Evolutionary conservation across 129 eudicot genomes (phyloP), one percentile per base, ranked within the genome.

Genomic region (Helianthus tuberosus): DNA sequence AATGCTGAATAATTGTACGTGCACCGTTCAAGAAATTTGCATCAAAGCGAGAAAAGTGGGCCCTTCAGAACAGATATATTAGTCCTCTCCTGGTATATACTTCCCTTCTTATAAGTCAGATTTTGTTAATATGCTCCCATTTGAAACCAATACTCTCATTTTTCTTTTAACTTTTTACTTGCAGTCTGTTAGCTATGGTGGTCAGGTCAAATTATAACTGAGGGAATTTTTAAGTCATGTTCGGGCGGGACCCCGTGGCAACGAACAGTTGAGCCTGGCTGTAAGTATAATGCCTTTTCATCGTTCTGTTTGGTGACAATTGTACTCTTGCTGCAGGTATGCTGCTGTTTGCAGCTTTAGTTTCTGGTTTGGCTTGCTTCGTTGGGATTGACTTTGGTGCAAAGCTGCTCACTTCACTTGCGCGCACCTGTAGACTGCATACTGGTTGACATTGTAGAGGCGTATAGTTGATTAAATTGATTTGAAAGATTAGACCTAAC

Each of bases 291-390:
- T 44, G 47, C 47, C 47, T 43, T 43, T 43, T 73, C 48, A 74
- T 78, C 1, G 3, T 54, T 58, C 5, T n/a, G 44, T 43, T 68
- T 25, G 17, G 48, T 52, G 57, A 55, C 73, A 50, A 66, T 5
- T 73, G 23, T 64, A 50, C 80, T 47, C 76, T 35, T 43, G 41
- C 72, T 43, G 41, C 72, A 93, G 98, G 86, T 86, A 88, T 86
- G 96, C 98, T 82, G 86, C 98, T 50, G 90, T 90, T 89, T 84
- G 96, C 90, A 23, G 85, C 96, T 76, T 93, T 93, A 86, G 95
- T 93, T 81, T 89, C 93, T 63, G 96, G 98, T 68, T 84, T 88
- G 88, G 86, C 96, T 71, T 86, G 87, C 71, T 66, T 75, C 67
- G 93, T 89, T 72, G 96, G 98, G 63, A 84, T 90, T 0, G 95